Conservation (phyloP, 176 grass and related monocot genomes). For the Typha latifolia region DNA sequence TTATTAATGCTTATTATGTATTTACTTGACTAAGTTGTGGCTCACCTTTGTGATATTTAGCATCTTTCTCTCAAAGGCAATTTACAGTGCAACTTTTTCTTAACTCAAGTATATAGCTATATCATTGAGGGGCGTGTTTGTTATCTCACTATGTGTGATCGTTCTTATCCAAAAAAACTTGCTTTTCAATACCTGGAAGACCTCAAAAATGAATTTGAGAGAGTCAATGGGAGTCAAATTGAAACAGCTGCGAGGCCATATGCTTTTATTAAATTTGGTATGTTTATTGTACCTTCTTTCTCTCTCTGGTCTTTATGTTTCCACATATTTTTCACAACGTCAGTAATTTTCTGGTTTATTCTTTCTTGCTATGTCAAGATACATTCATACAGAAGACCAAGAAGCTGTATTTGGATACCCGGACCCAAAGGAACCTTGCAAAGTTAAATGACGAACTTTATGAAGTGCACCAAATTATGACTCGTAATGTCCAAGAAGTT, state of each 20-base stretch:
- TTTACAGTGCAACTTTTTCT: constrained; percentile 18
- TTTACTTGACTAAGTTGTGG: neutral
- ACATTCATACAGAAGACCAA: constrained; percentile 92
- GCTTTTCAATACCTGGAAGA: constrained; percentile 95
- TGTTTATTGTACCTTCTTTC: neutral
- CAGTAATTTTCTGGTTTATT: constrained; percentile 12
- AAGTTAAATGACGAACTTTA: constrained; percentile 95
- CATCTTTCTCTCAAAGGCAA: neutral
- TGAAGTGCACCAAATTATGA: constrained; percentile 94
- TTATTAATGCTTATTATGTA: neutral
- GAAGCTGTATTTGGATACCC: constrained; percentile 89
- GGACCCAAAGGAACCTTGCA: constrained; percentile 83
- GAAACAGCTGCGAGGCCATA: constrained; percentile 95
- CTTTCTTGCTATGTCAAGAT: constrained; percentile 34
- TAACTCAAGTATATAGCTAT: constrained; percentile 42
- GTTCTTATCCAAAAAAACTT: constrained; percentile 95
- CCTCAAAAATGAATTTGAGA: constrained; percentile 96
- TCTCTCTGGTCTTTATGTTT: neutral
- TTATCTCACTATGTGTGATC: constrained; percentile 96
- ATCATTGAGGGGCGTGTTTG: constrained; percentile 89
- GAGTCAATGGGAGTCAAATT: constrained; percentile 80
- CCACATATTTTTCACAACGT: neutral
- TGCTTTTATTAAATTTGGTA: constrained; percentile 98
- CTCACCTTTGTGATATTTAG: neutral
- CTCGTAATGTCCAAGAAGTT: constrained; percentile 95